Percentiles rank a stretch among this genome's conserved stretches.
phyloP scores from a whole-genome alignment of 1,284 basidiomycete species.

The Coniophora puteana region DNA sequence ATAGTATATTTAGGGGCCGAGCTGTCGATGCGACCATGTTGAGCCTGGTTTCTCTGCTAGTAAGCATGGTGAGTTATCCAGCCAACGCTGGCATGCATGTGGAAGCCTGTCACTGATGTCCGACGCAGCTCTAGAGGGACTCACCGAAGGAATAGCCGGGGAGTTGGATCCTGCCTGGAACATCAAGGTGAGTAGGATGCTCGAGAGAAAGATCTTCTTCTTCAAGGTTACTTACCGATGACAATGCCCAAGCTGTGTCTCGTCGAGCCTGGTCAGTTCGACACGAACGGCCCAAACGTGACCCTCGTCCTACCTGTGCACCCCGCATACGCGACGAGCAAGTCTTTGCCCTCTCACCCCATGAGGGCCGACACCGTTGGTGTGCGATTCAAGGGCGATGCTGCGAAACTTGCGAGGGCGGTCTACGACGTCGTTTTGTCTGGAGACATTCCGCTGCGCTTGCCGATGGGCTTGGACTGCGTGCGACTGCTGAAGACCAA shows the following conservation, averaged over 20 bases:
- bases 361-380: too few species aligned
- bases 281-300: constrained; percentile 14
- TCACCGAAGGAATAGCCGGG: constrained; percentile 23
- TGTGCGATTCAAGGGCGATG: too few species aligned
- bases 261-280: constrained; percentile 22
- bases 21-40: not conserved
- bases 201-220: not conserved
- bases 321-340: constrained; percentile 19
- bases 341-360: constrained; percentile 21
- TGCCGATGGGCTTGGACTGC: constrained; percentile 14
- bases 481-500: too few species aligned
- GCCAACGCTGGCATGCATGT: not conserved
- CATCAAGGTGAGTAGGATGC: constrained; percentile 17
- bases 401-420: constrained; percentile 8
- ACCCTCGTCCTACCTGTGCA: constrained; percentile 12
- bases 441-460: constrained; percentile 8
- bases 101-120: not conserved
- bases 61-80: constrained; percentile 16
- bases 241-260: constrained; percentile 19
- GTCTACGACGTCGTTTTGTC: constrained; percentile 12
- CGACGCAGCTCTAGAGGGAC: constrained; percentile 18
- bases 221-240: constrained; percentile 7
- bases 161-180: constrained; percentile 24
- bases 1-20: not conserved
- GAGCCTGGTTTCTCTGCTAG: constrained; percentile 7